These are phyloP conservation scores for Metschnikowia chrysomelidarum DNA, from an alignment of 805 yeast genomes.

Conservation along the genomic window DNA sequence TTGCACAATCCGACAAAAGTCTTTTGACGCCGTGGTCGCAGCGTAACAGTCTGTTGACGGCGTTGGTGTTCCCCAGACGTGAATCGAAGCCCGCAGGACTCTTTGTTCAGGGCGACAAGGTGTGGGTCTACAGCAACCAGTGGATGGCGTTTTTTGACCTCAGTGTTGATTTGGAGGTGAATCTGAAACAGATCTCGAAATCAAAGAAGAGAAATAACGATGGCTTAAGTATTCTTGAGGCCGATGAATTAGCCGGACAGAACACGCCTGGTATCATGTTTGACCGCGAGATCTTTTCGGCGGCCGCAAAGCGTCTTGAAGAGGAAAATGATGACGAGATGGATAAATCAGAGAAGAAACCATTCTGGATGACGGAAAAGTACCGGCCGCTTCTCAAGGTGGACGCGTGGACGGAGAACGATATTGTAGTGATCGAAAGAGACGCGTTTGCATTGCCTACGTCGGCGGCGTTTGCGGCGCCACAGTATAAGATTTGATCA, in stretches of 20 bases:
- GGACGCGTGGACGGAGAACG: slow-evolving; percentile 51
- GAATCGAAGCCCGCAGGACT: slow-evolving; percentile 74
- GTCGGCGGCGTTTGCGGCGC: slow-evolving; percentile 63
- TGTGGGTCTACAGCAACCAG: slow-evolving; percentile 86
- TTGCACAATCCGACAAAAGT: slow-evolving; percentile 14
- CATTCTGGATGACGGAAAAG: slow-evolving; percentile 75
- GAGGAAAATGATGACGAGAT: slow-evolving; percentile 29
- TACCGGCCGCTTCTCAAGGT: slow-evolving; percentile 71
- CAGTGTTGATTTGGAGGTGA: slow-evolving; percentile 51
- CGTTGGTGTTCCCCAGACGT: slow-evolving; percentile 53
- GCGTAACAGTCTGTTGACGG: slow-evolving; percentile 70
- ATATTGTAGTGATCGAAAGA: slow-evolving; percentile 73
- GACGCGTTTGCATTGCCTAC: slow-evolving; percentile 58
- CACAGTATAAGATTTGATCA: slow-evolving; percentile 22
- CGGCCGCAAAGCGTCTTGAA: slow-evolving; percentile 16
- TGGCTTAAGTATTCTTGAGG: slow-evolving; percentile 37
- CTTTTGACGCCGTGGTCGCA: slow-evolving; percentile 77
- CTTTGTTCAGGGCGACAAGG: slow-evolving; percentile 48
- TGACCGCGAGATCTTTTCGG: slow-evolving; percentile 13
- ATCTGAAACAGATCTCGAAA: slow-evolving; percentile 23
- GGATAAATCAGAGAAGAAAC: slow-evolving; percentile 29
- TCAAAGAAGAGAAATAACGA: slow-evolving; percentile 44
- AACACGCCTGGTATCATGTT: slow-evolving; percentile 6
- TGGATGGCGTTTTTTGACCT: slow-evolving; percentile 81
- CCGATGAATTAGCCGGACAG: slow-evolving; percentile 22